Evolutionary conservation across 495 filamentous ascomycete species (phyloP).

Genomic region (Penicillium flavigenum): DNA sequence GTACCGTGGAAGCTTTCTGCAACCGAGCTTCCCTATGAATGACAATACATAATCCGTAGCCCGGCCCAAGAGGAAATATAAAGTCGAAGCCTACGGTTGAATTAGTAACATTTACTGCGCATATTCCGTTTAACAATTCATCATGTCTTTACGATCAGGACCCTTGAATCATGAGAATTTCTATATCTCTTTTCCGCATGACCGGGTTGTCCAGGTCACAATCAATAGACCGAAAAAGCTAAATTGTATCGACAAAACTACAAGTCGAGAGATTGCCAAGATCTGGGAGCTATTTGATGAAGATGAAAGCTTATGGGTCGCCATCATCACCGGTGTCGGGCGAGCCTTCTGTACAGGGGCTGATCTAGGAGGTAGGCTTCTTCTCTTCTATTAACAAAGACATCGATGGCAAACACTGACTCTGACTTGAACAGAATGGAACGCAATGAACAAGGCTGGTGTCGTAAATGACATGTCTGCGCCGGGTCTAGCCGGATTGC

Average conservation of each 20-base stretch:
- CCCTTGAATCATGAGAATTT: conserved; percentile 27
- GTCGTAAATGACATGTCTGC: conserved; percentile 46
- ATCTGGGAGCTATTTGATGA: conserved; percentile 54
- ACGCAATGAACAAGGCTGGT: conserved; percentile 35
- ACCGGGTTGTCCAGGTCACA: conserved; percentile 43
- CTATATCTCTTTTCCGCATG: conserved; percentile 42
- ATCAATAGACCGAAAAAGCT: conserved; percentile 48
- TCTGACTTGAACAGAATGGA: conserved; percentile 35
- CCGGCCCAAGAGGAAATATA: conserved; percentile 1
- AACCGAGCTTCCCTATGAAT: neutral
- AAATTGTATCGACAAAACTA: conserved; percentile 47
- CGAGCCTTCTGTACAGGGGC: conserved; percentile 59
- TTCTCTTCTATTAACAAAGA: neutral
- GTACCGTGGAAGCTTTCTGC: conserved; percentile 5
- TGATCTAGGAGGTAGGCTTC: conserved; percentile 44
- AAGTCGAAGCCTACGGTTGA: neutral
- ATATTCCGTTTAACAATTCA: neutral
- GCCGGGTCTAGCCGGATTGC: conserved; percentile 55
- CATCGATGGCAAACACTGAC: neutral
- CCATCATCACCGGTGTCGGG: conserved; percentile 55
- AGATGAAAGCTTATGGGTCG: conserved; percentile 52
- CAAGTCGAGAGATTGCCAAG: conserved; percentile 47
- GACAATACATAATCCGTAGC: conserved; percentile 6
- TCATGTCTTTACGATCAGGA: conserved; percentile 28
- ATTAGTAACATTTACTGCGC: neutral